Percentiles rank a stretch among this genome's conserved stretches.
These are phyloP conservation scores for Rugosomyces carneus DNA, from an alignment of 1,284 basidiomycete genomes.

Conservation along the genomic window DNA sequence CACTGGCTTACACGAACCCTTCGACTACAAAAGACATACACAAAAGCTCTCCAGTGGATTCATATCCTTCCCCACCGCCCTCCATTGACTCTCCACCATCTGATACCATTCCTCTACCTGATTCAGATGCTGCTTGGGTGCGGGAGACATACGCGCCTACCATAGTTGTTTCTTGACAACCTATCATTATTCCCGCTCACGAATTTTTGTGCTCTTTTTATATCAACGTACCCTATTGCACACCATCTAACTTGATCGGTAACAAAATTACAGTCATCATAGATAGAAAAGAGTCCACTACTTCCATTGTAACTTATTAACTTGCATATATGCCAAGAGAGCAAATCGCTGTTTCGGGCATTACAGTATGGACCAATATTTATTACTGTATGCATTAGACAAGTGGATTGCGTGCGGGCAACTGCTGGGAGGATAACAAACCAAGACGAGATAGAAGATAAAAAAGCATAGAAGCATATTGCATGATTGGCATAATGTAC, in stretches of 20 bases:
- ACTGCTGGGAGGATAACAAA: too few relatives aligned
- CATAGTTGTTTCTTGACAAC: conserved; percentile 10
- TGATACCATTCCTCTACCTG: conserved; percentile 22
- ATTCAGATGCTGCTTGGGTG: conserved; percentile 13
- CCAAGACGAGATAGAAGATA: too few relatives aligned
- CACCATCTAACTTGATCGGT: conserved; percentile 2
- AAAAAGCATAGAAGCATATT: too few relatives aligned
- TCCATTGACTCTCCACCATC: conserved; percentile 65
- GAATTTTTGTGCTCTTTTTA: neutral
- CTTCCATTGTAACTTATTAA: neutral
- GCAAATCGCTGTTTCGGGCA: too few relatives aligned
- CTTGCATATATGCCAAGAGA: too few relatives aligned
- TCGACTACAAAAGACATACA: conserved; percentile 17
- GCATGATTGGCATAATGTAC: too few relatives aligned
- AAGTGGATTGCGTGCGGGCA: too few relatives aligned
- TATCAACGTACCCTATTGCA: conserved; percentile 4
- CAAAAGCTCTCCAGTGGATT: conserved; percentile 31
- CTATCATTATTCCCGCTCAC: neutral
- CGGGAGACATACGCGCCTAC: conserved; percentile 10
- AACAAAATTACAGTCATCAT: conserved; percentile 9
- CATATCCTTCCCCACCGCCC: conserved; percentile 73
- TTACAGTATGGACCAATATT: too few relatives aligned
- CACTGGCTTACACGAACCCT: conserved; percentile 15
- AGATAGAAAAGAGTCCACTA: conserved; percentile 12
- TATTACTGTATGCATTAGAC: too few relatives aligned